Evolutionary conservation across 129 eudicot species (phyloP).

Genomic region (Logfia minima): DNA sequence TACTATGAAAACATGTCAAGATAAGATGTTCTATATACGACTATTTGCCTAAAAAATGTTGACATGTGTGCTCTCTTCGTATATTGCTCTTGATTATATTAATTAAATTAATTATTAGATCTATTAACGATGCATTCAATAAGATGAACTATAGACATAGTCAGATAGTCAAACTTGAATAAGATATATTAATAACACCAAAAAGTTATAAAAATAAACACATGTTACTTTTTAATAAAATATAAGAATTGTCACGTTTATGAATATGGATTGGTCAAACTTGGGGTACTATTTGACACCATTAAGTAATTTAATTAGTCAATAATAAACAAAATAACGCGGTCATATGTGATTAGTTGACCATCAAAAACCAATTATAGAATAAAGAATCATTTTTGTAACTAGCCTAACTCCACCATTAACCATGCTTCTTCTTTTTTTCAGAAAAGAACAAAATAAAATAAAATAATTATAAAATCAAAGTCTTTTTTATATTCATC

Average conservation of each 20-base stretch:
- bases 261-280: conserved; percentile 7
- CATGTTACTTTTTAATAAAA: background rate
- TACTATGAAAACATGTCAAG: no score
- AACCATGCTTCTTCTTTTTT: conserved; percentile 3
- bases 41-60: no score
- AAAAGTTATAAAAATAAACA: background rate
- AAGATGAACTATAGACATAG: background rate
- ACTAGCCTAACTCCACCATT: conserved; percentile 27
- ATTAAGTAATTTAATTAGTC: background rate
- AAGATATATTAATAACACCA: background rate
- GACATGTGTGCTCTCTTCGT: no score
- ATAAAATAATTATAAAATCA: background rate
- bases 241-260: background rate
- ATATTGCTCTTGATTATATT: no score
- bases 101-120: no score
- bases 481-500: conserved; percentile 11
- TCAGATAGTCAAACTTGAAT: background rate
- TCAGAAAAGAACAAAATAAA: background rate
- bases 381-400: conserved; percentile 9
- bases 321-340: conserved; percentile 20
- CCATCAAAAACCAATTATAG: conserved; percentile 19
- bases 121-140: no score
- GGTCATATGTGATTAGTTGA: conserved; percentile 23
- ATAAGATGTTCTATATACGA: no score
- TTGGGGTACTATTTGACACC: background rate